Percentiles rank a stretch among this genome's conserved stretches.
Evolutionary conservation across 192 early-diverging fungal species (phyloP).

Genomic region (Linnemannia zychae): DNA sequence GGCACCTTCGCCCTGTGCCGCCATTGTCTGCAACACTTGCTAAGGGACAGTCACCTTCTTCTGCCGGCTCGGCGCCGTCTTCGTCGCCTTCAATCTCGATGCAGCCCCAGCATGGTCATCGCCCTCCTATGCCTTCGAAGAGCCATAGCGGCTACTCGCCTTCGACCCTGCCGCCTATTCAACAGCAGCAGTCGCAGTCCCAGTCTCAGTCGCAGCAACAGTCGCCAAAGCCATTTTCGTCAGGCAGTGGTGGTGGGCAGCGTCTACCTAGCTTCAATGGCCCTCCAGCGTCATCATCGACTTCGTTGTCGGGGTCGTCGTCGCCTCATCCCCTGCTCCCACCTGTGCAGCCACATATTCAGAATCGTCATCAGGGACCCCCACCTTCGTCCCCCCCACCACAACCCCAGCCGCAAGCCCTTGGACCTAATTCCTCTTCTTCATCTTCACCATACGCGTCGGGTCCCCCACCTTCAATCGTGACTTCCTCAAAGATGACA

Average conservation of each 20-base stretch:
- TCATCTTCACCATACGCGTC: neutral
- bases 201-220: neutral
- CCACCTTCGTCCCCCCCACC: neutral
- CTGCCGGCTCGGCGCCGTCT: neutral
- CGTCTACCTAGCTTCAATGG: slow-evolving; percentile 24
- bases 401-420: neutral
- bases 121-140: neutral
- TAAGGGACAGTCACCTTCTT: neutral
- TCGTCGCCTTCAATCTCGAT: neutral
- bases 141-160: neutral
- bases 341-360: neutral
- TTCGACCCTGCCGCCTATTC: neutral
- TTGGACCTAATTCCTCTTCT: neutral
- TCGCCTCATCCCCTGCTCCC: neutral
- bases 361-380: slow-evolving; percentile 1
- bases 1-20: neutral
- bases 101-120: neutral
- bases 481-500: neutral
- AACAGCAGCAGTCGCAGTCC: slow-evolving; percentile 11
- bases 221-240: neutral
- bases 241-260: slow-evolving; percentile 12
- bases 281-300: slow-evolving; percentile 7
- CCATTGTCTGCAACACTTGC: neutral
- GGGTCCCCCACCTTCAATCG: neutral
- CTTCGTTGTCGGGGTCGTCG: neutral